Conservation (phyloP, 345 rosid species). For the Mercurialis annua region DNA sequence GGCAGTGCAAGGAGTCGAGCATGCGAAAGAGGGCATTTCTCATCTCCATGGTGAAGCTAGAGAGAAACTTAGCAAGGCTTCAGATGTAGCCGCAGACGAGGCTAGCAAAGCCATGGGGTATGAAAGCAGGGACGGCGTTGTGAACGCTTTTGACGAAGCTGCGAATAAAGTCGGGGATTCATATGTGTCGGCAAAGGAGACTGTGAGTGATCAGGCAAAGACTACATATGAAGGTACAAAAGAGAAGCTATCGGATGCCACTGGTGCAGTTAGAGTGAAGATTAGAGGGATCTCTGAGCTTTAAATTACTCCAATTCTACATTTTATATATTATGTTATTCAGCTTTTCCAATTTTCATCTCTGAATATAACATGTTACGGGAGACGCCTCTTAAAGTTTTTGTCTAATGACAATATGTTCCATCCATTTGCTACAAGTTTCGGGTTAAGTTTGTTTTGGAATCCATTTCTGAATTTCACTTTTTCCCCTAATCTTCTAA, state of each 20-base stretch:
- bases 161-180: conserved; percentile 34
- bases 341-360: too few species aligned
- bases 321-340: too few species aligned
- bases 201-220: conserved; percentile 24
- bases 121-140: neutral
- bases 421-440: too few species aligned
- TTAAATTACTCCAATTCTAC: too few species aligned
- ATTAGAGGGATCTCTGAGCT: conserved; percentile 30
- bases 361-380: too few species aligned
- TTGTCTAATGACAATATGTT: too few species aligned
- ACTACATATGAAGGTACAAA: conserved; percentile 43
- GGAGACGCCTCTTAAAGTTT: too few species aligned
- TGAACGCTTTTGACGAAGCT: conserved; percentile 21
- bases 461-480: too few species aligned
- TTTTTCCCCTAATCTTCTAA: too few species aligned
- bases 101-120: neutral
- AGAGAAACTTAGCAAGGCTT: neutral
- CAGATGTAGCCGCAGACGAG: neutral
- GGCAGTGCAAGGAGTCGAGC: neutral
- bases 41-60: conserved; percentile 3
- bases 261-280: conserved; percentile 42
- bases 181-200: conserved; percentile 42
- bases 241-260: conserved; percentile 43
- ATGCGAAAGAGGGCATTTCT: neutral
- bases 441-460: too few species aligned